Conservation (phyloP, 2,329 filamentous ascomycete genomes). For the Exophiala aquamarina region DNA sequence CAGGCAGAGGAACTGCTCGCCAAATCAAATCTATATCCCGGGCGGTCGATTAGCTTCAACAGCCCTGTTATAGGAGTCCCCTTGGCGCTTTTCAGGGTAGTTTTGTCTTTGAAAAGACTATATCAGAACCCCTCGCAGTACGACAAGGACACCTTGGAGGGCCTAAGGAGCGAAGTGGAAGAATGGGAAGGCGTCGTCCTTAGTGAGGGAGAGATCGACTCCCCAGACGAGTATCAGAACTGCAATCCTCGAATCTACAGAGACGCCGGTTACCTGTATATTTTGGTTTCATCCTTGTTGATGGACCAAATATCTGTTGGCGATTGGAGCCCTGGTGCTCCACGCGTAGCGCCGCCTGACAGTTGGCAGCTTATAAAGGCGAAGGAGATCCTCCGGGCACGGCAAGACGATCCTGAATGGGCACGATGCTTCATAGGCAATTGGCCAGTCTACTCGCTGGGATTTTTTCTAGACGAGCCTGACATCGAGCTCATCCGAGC, state of each 20-base stretch:
- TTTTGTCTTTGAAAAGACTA: slow-evolving; percentile 14
- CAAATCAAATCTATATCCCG: slow-evolving; percentile 13
- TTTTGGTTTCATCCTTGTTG: slow-evolving; percentile 17
- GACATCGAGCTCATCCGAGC: slow-evolving; percentile 1
- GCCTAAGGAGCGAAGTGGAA: slow-evolving; percentile 13
- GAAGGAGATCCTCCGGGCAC: slow-evolving; percentile 6
- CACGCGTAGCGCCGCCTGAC: slow-evolving; percentile 2
- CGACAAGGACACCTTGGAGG: slow-evolving; percentile 14
- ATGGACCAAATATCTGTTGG: slow-evolving; percentile 10
- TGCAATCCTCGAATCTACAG: slow-evolving; percentile 9
- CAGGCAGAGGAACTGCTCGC: slow-evolving; percentile 16
- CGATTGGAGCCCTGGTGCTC: not conserved
- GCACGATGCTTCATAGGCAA: slow-evolving; percentile 10
- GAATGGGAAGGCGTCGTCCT: slow-evolving; percentile 15
- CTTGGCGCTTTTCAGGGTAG: slow-evolving; percentile 12
- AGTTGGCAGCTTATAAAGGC: slow-evolving; percentile 15
- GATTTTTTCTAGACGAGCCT: slow-evolving; percentile 1
- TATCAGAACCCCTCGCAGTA: slow-evolving; percentile 9
- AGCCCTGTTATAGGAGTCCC: slow-evolving; percentile 20
- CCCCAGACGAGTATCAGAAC: not conserved
- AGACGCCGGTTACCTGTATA: slow-evolving; percentile 16
- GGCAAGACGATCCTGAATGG: slow-evolving; percentile 12
- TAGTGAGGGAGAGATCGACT: slow-evolving; percentile 6
- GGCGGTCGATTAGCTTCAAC: slow-evolving; percentile 14
- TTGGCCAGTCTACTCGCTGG: slow-evolving; percentile 3